A percentile compares a stretch with the other conserved stretches of the same genome.
These are phyloP conservation scores for Colletotrichum falcatum DNA, from an alignment of 2,329 filamentous ascomycete genomes.

Conservation along the genomic window DNA sequence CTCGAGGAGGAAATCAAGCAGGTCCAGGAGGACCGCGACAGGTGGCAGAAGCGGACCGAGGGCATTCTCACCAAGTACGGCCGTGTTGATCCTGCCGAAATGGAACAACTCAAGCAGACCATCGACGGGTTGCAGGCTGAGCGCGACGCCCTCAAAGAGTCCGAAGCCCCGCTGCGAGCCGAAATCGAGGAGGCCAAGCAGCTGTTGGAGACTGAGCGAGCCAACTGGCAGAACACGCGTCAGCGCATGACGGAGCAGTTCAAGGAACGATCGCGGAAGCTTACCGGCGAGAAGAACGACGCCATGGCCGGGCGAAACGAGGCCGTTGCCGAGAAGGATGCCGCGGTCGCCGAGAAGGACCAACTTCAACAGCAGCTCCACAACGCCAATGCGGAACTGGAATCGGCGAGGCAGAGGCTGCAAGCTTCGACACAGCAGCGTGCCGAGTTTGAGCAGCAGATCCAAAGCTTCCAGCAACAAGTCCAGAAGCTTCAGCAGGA, in stretches of 20 bases:
- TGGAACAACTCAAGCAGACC: conserved; percentile 88
- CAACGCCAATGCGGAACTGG: conserved; percentile 65
- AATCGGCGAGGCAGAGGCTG: conserved; percentile 56
- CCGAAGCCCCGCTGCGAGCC: conserved; percentile 63
- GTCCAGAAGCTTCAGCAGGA: conserved; percentile 54
- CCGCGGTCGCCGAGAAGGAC: conserved; percentile 66
- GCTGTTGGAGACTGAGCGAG: conserved; percentile 65
- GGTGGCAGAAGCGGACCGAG: conserved; percentile 95
- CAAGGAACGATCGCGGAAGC: conserved; percentile 68
- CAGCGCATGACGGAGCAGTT: conserved; percentile 71
- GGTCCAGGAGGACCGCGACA: conserved; percentile 89
- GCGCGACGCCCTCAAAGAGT: conserved; percentile 66
- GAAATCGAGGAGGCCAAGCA: conserved; percentile 65
- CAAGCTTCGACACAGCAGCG: conserved; percentile 50
- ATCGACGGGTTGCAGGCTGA: conserved; percentile 75
- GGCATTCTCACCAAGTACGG: conserved; percentile 97
- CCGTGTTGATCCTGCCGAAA: conserved; percentile 90
- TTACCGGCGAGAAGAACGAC: conserved; percentile 67
- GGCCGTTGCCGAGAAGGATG: conserved; percentile 63
- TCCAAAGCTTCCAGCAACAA: conserved; percentile 57
- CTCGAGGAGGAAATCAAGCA: conserved; percentile 91
- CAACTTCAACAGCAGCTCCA: conserved; percentile 63
- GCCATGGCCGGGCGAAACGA: conserved; percentile 63
- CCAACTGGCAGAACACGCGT: conserved; percentile 64
- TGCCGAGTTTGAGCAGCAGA: conserved; percentile 56